Evolutionary conservation across 225 moss, liverwort and hornwort species (phyloP).

Genomic region (Pseudisothecium myosuroides): DNA sequence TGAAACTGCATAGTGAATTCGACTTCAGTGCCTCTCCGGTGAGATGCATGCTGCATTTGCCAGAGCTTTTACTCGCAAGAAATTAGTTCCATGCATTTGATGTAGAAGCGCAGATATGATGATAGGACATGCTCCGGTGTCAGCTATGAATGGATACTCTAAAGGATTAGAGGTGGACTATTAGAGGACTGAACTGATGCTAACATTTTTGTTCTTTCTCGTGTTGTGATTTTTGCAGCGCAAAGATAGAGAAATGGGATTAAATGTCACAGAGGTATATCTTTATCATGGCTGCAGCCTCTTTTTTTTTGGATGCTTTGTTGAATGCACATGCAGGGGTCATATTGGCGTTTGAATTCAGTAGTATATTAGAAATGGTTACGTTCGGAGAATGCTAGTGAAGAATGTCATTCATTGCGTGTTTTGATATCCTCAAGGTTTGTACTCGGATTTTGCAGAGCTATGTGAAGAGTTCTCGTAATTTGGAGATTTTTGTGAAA

Average conservation of each 20-base stretch:
- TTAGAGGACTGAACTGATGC: not conserved
- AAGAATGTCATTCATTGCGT: not conserved
- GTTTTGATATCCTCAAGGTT: not conserved
- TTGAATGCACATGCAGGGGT: not conserved
- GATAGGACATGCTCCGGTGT: not conserved
- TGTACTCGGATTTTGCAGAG: conserved; percentile 24
- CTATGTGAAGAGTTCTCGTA: conserved; percentile 53
- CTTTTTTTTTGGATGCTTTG: not conserved
- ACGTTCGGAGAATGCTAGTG: not conserved
- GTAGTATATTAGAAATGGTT: not conserved
- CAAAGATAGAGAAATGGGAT: conserved; percentile 48
- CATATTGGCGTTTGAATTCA: not conserved
- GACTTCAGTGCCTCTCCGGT: conserved; percentile 19
- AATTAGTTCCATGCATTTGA: not conserved
- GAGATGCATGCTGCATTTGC: not conserved
- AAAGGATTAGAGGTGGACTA: not conserved
- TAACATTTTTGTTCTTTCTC: not conserved
- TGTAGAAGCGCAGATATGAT: not conserved
- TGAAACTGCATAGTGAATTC: conserved; percentile 26
- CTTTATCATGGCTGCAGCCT: not conserved
- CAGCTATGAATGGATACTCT: not conserved
- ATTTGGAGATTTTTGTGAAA: conserved; percentile 72
- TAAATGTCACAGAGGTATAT: conserved; percentile 63
- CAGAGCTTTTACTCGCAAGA: not conserved
- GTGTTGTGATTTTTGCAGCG: conserved; percentile 15